Evolutionary conservation across 75 land plant species (phyloP).

Genomic region (Cunninghamia lanceolata): DNA sequence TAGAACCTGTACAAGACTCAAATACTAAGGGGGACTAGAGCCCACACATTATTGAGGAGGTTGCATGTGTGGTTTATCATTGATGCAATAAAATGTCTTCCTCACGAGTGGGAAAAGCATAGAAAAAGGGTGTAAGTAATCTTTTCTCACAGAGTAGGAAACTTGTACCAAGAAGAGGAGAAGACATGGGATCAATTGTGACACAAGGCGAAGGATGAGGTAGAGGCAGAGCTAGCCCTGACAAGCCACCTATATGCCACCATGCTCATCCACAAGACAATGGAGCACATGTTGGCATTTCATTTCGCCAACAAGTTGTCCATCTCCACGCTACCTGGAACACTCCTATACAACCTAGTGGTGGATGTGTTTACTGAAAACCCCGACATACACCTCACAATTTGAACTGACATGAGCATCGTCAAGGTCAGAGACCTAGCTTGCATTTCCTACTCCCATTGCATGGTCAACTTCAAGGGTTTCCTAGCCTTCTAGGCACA

Average conservation of each 20-base stretch:
- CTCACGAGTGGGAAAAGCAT: no score
- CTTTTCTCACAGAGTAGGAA: no score
- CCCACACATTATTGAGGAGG: no score
- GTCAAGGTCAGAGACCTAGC: constrained; percentile 55
- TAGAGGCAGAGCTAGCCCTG: constrained; percentile 52
- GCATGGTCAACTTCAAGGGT: constrained; percentile 65
- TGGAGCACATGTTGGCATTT: constrained; percentile 54
- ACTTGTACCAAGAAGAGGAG: no score
- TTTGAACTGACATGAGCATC: constrained; percentile 43
- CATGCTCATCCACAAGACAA: constrained; percentile 46
- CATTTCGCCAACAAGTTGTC: constrained; percentile 60
- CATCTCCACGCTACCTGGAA: constrained; percentile 28
- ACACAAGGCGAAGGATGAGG: constrained; percentile 6
- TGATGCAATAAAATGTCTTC: no score
- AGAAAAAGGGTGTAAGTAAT: no score
- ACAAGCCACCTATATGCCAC: constrained; percentile 39
- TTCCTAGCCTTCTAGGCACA: no score
- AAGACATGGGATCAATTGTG: no score
- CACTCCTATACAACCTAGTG: constrained; percentile 31
- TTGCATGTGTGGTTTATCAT: no score
- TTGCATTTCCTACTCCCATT: constrained; percentile 51
- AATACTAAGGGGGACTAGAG: neutral
- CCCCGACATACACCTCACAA: constrained; percentile 27
- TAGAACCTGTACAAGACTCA: neutral
- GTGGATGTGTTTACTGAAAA: constrained; percentile 28